Evolutionary conservation across 192 early-diverging fungal genomes (phyloP).

Genomic region (Backusella morwellensis): DNA sequence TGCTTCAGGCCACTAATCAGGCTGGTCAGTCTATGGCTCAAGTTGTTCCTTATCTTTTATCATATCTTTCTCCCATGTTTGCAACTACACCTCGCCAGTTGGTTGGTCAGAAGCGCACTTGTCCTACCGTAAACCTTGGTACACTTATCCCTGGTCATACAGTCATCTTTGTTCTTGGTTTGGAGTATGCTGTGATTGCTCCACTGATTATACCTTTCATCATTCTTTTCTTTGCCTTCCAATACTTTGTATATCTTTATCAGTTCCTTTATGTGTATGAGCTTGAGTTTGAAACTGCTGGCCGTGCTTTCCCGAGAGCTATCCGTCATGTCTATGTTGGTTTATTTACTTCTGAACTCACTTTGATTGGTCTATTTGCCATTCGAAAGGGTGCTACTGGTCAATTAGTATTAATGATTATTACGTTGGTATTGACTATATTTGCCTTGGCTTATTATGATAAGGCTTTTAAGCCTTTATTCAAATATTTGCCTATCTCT

Average conservation of each 20-base stretch:
- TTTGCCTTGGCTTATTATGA: constrained; percentile 34
- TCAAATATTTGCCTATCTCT: constrained; percentile 42
- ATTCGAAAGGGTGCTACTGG: constrained; percentile 45
- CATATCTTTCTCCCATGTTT: constrained; percentile 51
- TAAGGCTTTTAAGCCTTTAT: constrained; percentile 41
- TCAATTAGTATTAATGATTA: constrained; percentile 45
- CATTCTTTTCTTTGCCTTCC: constrained; percentile 67
- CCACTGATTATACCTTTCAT: constrained; percentile 80
- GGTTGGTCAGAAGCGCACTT: constrained; percentile 44
- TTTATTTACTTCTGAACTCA: constrained; percentile 71
- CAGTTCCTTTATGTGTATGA: constrained; percentile 81
- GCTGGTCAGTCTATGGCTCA: constrained; percentile 70
- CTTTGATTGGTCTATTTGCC: constrained; percentile 70
- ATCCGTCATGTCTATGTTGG: constrained; percentile 64
- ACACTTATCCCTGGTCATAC: constrained; percentile 65
- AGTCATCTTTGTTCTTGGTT: constrained; percentile 65
- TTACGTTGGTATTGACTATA: constrained; percentile 28
- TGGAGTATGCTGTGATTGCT: constrained; percentile 79
- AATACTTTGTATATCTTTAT: constrained; percentile 75
- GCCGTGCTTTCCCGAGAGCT: constrained; percentile 59
- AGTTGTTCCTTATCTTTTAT: constrained; percentile 60
- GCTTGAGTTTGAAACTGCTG: constrained; percentile 53
- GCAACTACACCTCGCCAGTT: constrained; percentile 76
- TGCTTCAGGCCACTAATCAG: constrained; percentile 68
- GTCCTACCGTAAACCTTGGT: constrained; percentile 55